Conservation (phyloP, 2,329 filamentous ascomycete genomes). For the Venturia aucupariae region DNA sequence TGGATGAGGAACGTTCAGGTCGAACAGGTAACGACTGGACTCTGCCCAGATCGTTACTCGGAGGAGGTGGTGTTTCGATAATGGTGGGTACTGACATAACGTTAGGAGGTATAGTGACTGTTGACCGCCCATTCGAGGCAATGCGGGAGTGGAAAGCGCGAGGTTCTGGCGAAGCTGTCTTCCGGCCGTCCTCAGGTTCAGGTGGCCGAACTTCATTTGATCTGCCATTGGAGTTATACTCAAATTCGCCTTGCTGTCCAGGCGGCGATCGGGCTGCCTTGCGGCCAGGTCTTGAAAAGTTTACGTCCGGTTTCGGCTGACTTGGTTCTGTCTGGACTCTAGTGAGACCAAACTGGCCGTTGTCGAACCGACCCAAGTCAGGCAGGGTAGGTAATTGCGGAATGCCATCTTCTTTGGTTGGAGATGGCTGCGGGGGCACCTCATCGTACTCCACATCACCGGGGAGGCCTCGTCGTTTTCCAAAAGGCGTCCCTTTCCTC, state of each 20-base stretch:
- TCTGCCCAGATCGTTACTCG: conserved; percentile 6
- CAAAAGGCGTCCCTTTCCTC: conserved; percentile 64
- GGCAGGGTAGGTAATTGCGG: conserved; percentile 20
- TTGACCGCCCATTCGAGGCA: conserved; percentile 47
- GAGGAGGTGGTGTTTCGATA: conserved; percentile 52
- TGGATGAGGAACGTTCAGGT: conserved; percentile 44
- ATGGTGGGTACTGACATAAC: conserved; percentile 45
- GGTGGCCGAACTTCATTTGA: conserved; percentile 18
- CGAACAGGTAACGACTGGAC: conserved; percentile 20
- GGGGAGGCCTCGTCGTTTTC: conserved; percentile 29
- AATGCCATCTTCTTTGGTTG: conserved; percentile 31
- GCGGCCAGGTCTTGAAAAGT: conserved; percentile 50
- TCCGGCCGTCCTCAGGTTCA: conserved; percentile 23
- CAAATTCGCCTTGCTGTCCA: conserved; percentile 20
- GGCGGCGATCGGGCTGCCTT: conserved; percentile 8
- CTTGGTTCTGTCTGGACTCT: conserved; percentile 63
- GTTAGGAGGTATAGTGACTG: conserved; percentile 39
- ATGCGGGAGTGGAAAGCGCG: conserved; percentile 48
- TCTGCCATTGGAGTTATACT: background rate
- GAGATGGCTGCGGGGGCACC: conserved; percentile 41
- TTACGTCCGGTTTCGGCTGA: conserved; percentile 31
- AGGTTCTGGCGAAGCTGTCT: conserved; percentile 29
- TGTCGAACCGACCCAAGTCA: conserved; percentile 34
- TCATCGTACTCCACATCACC: conserved; percentile 10
- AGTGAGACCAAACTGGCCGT: conserved; percentile 32